These are phyloP conservation scores for Musa acuminata DNA, from an alignment of 176 grass and related monocot species.

Conservation along the genomic window DNA sequence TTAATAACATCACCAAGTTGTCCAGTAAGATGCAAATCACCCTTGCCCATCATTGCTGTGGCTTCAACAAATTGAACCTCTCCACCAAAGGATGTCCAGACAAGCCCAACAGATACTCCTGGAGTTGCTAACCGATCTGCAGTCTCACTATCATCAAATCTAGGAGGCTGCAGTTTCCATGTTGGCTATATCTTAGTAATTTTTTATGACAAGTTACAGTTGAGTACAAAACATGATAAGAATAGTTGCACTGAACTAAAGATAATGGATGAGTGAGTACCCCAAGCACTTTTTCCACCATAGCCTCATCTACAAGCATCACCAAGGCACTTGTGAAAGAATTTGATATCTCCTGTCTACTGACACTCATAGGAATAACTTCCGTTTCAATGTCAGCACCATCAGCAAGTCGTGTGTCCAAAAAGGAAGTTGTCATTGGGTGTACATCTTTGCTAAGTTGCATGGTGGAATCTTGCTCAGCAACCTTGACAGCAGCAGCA, in stretches of 20 bases:
- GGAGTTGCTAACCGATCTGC: slow-evolving; percentile 76
- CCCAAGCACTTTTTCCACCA: slow-evolving; percentile 98
- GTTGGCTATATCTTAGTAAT: slow-evolving; percentile 8
- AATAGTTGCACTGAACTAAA: background rate
- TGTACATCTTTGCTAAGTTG: slow-evolving; percentile 46
- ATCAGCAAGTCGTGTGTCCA: slow-evolving; percentile 64
- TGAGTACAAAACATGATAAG: background rate
- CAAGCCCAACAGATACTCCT: slow-evolving; percentile 89
- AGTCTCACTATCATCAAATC: slow-evolving; percentile 77
- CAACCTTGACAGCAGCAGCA: slow-evolving; percentile 82
- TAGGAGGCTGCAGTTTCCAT: slow-evolving; percentile 62
- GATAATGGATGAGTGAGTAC: slow-evolving; percentile 34
- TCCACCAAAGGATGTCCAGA: slow-evolving; percentile 92
- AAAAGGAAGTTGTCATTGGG: slow-evolving; percentile 50
- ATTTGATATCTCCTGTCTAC: slow-evolving; percentile 62
- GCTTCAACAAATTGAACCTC: slow-evolving; percentile 99
- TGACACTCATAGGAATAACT: slow-evolving; percentile 76
- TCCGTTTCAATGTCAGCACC: slow-evolving; percentile 89
- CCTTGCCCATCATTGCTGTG: slow-evolving; percentile 83
- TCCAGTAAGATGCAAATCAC: slow-evolving; percentile 93
- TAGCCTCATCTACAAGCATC: slow-evolving; percentile 74
- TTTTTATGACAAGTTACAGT: background rate
- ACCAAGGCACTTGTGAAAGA: slow-evolving; percentile 48
- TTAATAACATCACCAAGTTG: slow-evolving; percentile 99
- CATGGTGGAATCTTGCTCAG: slow-evolving; percentile 48